Conservation (phyloP, 371 early-diverging fungal species). For the Actinomortierella ambigua region DNA sequence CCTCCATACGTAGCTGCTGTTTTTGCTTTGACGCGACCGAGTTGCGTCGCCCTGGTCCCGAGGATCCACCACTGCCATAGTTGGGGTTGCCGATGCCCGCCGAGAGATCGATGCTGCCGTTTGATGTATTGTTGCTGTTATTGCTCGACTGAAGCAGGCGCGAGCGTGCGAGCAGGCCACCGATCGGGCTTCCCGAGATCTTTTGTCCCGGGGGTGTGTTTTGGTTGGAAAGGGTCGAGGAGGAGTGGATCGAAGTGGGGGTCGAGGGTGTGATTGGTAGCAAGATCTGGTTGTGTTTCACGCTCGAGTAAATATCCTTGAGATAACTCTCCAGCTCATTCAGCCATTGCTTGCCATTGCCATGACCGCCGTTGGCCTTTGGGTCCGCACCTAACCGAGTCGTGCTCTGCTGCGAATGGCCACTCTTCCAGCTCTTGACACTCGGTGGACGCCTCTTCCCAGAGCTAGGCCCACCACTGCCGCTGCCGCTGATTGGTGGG, state of each 20-base stretch:
- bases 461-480: constrained; percentile 6
- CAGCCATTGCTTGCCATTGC: constrained; percentile 39
- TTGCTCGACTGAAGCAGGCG: not conserved
- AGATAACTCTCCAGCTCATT: constrained; percentile 39
- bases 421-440: constrained; percentile 33
- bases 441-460: constrained; percentile 33
- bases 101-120: not conserved
- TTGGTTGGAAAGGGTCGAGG: constrained; percentile 1
- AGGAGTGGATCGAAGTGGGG: not conserved
- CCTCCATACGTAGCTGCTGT: constrained; percentile 25
- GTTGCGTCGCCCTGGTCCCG: constrained; percentile 16
- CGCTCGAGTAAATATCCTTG: constrained; percentile 76
- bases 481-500: constrained; percentile 14
- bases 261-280: constrained; percentile 53
- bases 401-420: constrained; percentile 35
- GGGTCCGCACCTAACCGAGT: constrained; percentile 33
- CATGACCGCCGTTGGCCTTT: constrained; percentile 46
- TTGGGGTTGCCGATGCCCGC: not conserved
- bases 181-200: too few relatives aligned
- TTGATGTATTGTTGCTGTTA: too few relatives aligned
- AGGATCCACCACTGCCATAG: constrained; percentile 1
- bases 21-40: constrained; percentile 22
- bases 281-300: constrained; percentile 76
- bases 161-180: too few relatives aligned
- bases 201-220: not conserved